phyloP scores from a whole-genome alignment of 2,329 filamentous ascomycete genomes.

The Fonsecaea nubica region DNA sequence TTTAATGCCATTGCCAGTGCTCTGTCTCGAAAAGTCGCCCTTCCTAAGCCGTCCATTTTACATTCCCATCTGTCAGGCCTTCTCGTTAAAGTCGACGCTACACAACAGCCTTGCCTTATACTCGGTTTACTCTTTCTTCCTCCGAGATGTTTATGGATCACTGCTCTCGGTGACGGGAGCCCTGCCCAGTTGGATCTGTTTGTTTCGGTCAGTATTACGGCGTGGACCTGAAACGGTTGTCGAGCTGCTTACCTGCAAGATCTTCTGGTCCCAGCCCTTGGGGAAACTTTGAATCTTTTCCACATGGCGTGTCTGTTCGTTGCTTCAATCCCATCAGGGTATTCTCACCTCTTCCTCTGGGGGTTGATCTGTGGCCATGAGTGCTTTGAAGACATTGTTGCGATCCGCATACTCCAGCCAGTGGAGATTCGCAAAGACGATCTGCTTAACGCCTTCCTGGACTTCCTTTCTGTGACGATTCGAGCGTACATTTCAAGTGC shows the following conservation, averaged over 20 bases:
- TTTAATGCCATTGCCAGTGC: neutral
- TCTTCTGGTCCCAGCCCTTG: conserved; percentile 49
- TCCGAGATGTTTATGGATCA: conserved; percentile 36
- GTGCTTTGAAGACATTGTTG: too few species aligned
- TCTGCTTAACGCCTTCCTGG: too few species aligned
- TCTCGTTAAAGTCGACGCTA: neutral
- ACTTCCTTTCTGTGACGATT: too few species aligned
- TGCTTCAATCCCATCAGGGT: conserved; percentile 43
- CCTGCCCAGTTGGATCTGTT: conserved; percentile 18
- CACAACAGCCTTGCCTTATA: neutral
- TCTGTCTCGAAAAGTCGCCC: neutral
- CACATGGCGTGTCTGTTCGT: conserved; percentile 46
- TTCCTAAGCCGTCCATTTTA: too few species aligned
- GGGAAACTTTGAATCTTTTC: conserved; percentile 48
- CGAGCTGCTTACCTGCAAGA: conserved; percentile 36
- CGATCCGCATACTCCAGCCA: too few species aligned
- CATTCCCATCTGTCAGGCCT: neutral
- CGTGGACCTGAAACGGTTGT: too few species aligned
- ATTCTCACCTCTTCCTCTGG: too few species aligned
- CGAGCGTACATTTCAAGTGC: too few species aligned
- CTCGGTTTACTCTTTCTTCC: conserved; percentile 11
- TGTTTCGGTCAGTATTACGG: too few species aligned
- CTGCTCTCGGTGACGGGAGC: conserved; percentile 36
- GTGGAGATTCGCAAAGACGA: too few species aligned
- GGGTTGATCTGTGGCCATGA: too few species aligned